A percentile compares a stretch with the other conserved stretches of the same genome.
phyloP scores from a whole-genome alignment of 805 yeast species.

The Suhomyces canberraensis region DNA sequence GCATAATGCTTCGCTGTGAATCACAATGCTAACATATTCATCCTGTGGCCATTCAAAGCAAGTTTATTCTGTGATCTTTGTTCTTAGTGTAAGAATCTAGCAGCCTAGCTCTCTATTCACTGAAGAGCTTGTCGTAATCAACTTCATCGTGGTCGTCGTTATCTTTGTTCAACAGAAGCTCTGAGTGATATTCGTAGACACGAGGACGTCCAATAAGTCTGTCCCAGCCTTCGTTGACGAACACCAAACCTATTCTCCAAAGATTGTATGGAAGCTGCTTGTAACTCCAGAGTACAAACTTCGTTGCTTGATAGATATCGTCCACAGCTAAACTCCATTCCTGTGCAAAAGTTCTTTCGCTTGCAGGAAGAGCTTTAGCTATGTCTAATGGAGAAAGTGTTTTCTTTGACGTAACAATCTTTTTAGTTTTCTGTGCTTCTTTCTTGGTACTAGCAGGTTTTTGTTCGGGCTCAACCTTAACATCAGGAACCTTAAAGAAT shows the following conservation, averaged over 20 bases:
- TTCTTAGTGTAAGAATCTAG: no score
- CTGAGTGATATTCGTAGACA: slow-evolving; percentile 4
- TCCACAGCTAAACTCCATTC: slow-evolving; percentile 50
- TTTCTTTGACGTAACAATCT: slow-evolving; percentile 8
- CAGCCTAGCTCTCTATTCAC: no score
- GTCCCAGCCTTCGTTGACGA: slow-evolving; percentile 65
- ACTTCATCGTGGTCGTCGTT: background rate
- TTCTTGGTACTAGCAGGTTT: background rate
- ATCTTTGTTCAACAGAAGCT: background rate
- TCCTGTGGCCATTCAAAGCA: no score
- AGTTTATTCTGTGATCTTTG: no score
- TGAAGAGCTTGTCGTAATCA: background rate
- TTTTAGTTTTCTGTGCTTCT: background rate
- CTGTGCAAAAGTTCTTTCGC: slow-evolving; percentile 21
- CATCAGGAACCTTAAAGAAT: slow-evolving; percentile 14
- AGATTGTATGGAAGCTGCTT: slow-evolving; percentile 63
- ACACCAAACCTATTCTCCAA: slow-evolving; percentile 47
- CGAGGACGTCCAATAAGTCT: slow-evolving; percentile 59
- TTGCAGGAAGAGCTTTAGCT: slow-evolving; percentile 1
- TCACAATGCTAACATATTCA: no score
- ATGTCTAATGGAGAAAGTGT: slow-evolving; percentile 3
- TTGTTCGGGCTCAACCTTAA: background rate
- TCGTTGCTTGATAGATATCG: slow-evolving; percentile 57
- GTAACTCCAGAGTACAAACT: slow-evolving; percentile 66
- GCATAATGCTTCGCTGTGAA: no score